phyloP scores from a whole-genome alignment of 2,329 filamentous ascomycete species.

The Coniochaeta pulveracea region DNA sequence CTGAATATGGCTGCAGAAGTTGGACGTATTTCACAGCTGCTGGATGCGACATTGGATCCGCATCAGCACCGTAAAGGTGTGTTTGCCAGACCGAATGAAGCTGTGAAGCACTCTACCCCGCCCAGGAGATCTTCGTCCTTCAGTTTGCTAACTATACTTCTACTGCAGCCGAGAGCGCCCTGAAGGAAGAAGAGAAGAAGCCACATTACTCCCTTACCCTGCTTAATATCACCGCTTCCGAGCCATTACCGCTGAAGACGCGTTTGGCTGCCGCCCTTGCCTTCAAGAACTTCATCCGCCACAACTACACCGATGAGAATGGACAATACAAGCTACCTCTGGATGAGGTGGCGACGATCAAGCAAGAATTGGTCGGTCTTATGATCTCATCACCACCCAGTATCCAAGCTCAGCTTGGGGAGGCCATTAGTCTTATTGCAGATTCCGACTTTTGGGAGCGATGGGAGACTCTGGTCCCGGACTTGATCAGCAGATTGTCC shows the following conservation, averaged over 20 bases:
- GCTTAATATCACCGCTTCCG: conserved; percentile 79
- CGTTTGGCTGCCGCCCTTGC: conserved; percentile 80
- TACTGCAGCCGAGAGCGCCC: conserved; percentile 62
- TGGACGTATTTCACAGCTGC: conserved; percentile 62
- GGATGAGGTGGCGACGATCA: conserved; percentile 82
- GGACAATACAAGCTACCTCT: conserved; percentile 80
- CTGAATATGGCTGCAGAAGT: conserved; percentile 43
- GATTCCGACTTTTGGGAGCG: conserved; percentile 95
- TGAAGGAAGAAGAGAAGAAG: conserved; percentile 70
- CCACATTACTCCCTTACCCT: conserved; percentile 80
- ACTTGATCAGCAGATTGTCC: conserved; percentile 81
- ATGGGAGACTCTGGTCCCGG: conserved; percentile 91
- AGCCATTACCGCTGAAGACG: conserved; percentile 61
- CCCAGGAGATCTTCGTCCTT: not conserved
- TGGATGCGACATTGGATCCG: conserved; percentile 84
- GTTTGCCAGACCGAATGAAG: too few species aligned
- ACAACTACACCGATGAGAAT: conserved; percentile 92
- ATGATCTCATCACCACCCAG: conserved; percentile 87
- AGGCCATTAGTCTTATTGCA: conserved; percentile 93
- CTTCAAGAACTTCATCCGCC: conserved; percentile 97
- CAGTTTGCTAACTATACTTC: not conserved
- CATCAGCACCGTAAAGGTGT: conserved; percentile 79
- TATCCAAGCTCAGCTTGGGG: conserved; percentile 88
- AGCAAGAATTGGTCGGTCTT: conserved; percentile 85
- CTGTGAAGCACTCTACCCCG: too few species aligned